Evolutionary conservation across 345 rosid genomes (phyloP).

Genomic region (Citrus reticulata): DNA sequence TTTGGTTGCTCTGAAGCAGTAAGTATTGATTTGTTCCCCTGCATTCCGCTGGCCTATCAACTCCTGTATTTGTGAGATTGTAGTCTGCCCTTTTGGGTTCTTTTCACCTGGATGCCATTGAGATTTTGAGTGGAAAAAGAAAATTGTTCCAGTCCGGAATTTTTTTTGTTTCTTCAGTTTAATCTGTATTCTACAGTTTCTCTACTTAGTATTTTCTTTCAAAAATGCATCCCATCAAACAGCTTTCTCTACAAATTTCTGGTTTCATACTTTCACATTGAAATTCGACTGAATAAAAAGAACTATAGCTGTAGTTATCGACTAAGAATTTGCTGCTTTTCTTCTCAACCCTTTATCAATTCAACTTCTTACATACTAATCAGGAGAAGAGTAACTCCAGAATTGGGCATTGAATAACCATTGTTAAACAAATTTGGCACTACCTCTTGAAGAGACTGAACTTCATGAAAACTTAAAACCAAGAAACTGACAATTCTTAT

Average conservation of each 20-base stretch:
- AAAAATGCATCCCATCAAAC: background rate
- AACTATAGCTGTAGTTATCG: background rate
- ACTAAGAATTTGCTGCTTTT: background rate
- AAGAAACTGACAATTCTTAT: background rate
- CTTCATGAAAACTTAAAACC: background rate
- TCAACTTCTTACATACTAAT: background rate
- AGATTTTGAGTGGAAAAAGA: background rate
- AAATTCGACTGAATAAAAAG: background rate
- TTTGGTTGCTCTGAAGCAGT: constrained; percentile 88
- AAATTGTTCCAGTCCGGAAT: background rate
- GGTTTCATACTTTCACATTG: background rate
- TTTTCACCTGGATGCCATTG: background rate
- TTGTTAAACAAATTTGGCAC: background rate
- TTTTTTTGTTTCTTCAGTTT: background rate
- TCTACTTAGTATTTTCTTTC: background rate
- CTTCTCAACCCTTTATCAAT: background rate
- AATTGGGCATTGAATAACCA: background rate
- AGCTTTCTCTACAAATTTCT: background rate
- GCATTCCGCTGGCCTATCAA: background rate
- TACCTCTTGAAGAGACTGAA: background rate
- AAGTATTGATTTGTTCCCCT: constrained; percentile 27
- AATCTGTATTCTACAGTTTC: background rate
- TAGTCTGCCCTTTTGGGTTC: background rate
- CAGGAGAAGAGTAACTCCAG: background rate
- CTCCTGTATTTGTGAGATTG: background rate